Evolutionary conservation across 352 stramenopile species (phyloP), one percentile per base, ranked within the genome.

Genomic region (Phytophthora pseudosyringae): DNA sequence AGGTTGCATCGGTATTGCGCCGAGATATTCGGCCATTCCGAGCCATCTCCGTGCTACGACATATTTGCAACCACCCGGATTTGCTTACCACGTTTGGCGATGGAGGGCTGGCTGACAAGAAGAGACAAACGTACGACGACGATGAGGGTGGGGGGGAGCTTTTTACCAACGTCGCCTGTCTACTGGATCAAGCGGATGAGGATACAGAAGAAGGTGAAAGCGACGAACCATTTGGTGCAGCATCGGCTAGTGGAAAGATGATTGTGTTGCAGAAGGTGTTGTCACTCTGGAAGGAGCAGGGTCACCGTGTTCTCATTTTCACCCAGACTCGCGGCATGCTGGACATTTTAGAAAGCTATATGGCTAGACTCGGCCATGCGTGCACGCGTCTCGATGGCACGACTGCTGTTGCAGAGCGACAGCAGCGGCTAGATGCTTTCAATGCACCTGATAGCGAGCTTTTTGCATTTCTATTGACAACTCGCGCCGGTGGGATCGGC

Each of bases 61-160:
- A 99, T 66, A 97, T 99, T 55, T 99, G 97, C 79, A 99, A 99
- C 68, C 97, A 99, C 63, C 94, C 97, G 6, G 96, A 99, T 67
- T 74, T 99, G 32, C 75, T 99, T 3, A 78, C 73, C 43, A 89
- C 88, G 7, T 77, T 92, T 54, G 75, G 87, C 49, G 57, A 78
- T 26, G 69, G 69, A 38, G 52, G 50, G 13, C 18, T 77, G 18
- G 65, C 65, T 5, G 69, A 78, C 25, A 74, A 75, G 39, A 64
- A 54, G 13, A 43, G 40, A 26, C 69, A 78, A 54, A 32, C 28
- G 4, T 65, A 84, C 50, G 66, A 71, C n/a, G 67, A 73, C 3
- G 71, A 63, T 0, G 63, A 71, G 12, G 64, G 50, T 25, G 73
- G 70, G 3, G 67, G 53, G 39, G 62, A 33, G 1, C 21, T 1